Evolutionary conservation across 208 protist genomes (phyloP).

Genomic region (Wallacemonas sp.): DNA sequence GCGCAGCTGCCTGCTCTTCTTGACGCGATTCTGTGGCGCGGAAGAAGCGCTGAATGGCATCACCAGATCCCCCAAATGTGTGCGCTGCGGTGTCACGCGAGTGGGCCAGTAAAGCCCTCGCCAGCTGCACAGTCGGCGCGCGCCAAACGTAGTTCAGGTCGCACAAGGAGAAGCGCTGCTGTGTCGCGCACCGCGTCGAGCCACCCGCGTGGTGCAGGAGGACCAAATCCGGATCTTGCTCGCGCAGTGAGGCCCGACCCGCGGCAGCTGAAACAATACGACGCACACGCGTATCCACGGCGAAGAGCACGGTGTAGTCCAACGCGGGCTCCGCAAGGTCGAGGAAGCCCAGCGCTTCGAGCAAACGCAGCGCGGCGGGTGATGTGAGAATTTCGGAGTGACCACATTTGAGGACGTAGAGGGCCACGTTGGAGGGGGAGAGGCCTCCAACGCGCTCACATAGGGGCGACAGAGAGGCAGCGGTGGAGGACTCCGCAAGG

Average conservation of each 20-base stretch:
- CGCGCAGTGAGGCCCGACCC: constrained; percentile 31
- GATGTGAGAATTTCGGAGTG: constrained; percentile 1
- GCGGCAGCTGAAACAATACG: constrained; percentile 41
- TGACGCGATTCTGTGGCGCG: background rate
- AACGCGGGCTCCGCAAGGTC: constrained; percentile 27
- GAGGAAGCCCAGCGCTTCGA: constrained; percentile 45
- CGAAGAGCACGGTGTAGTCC: constrained; percentile 30
- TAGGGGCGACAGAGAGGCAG: background rate
- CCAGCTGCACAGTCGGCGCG: constrained; percentile 7
- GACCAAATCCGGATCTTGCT: constrained; percentile 64
- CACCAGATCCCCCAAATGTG: background rate
- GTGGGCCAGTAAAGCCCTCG: constrained; percentile 8
- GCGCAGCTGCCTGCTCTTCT: background rate
- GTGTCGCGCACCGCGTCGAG: constrained; percentile 22
- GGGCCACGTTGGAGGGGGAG: background rate
- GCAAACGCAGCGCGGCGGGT: constrained; percentile 18
- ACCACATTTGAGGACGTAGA: constrained; percentile 4
- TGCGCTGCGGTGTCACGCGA: background rate
- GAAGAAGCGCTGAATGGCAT: constrained; percentile 20
- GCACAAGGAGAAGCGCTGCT: constrained; percentile 36
- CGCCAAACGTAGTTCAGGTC: constrained; percentile 58
- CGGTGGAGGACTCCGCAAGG: background rate
- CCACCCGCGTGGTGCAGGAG: constrained; percentile 20
- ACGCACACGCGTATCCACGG: constrained; percentile 28
- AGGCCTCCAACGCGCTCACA: background rate